Percentiles rank a stretch among this genome's conserved stretches.
Evolutionary conservation across 2,329 filamentous ascomycete species (phyloP).

Genomic region (Lomentospora prolificans): DNA sequence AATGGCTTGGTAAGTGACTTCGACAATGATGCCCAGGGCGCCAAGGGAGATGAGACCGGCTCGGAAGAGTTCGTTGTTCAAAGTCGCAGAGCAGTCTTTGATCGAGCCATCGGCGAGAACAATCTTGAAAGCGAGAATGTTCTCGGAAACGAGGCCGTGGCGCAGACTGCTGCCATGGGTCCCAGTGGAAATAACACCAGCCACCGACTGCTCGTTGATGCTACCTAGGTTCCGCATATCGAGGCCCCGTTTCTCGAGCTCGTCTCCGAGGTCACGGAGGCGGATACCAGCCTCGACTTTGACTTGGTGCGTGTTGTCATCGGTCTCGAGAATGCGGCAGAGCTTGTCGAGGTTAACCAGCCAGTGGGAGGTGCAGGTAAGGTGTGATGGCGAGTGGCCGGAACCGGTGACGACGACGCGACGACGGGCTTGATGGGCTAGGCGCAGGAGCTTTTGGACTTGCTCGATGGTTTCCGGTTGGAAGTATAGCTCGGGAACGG

Average conservation of each 20-base stretch:
- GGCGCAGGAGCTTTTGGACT: conserved; percentile 70
- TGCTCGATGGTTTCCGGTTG: conserved; percentile 71
- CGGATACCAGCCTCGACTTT: conserved; percentile 84
- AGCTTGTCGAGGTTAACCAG: conserved; percentile 86
- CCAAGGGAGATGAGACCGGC: conserved; percentile 82
- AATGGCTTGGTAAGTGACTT: conserved; percentile 75
- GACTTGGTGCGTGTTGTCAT: conserved; percentile 55
- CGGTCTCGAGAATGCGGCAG: conserved; percentile 60
- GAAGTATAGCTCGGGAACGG: conserved; percentile 81
- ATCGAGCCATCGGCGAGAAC: conserved; percentile 73
- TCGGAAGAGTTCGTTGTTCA: conserved; percentile 72
- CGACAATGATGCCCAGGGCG: conserved; percentile 80
- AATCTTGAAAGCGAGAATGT: conserved; percentile 64
- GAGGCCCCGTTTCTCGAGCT: conserved; percentile 64
- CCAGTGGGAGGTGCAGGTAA: conserved; percentile 92
- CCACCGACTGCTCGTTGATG: conserved; percentile 89
- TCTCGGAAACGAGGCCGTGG: conserved; percentile 78
- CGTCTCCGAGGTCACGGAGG: conserved; percentile 61
- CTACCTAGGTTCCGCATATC: conserved; percentile 89
- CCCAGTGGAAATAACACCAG: conserved; percentile 83
- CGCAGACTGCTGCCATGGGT: conserved; percentile 82
- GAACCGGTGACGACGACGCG: conserved; percentile 81
- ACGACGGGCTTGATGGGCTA: conserved; percentile 72
- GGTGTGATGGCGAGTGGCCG: conserved; percentile 81
- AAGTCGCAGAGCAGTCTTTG: conserved; percentile 57